Base-by-base conservation (phyloP, 2,329 filamentous ascomycete genomes). In the Aspergillus puulaauensis region DNA sequence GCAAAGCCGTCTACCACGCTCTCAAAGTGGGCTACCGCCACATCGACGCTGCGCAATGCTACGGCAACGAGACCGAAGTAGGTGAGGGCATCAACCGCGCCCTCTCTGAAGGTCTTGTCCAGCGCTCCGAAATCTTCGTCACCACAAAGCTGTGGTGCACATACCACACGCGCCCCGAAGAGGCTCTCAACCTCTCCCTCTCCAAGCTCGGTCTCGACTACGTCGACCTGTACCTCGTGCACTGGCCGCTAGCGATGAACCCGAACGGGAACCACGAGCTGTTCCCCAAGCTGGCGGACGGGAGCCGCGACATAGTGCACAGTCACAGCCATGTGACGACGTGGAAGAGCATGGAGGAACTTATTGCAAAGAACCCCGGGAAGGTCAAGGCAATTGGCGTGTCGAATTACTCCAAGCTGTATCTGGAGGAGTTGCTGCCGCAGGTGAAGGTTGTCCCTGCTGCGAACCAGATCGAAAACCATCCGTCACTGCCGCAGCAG, bases 101-200 rank as follows among this genome's bases (percentile, higher is more conserved):
- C 31, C 86, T 93, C 68, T 80, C 79, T 24, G 78, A 85, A 5
- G 90, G 90, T 23, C 80, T 84, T 60, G 79, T 90, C 66, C 89
- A 88, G 82, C 84, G 91, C 60, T 84, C 89, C 72, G 90, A 96
- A 57, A 77, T 96, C 61, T 96, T 95, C 77, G 85, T 96, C 58
- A 90, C 90, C 54, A 91, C 87, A 68, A 96, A 96, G 82, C 83
- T 93, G 39, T 96, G 91, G 90, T 88, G 86, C 69, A 91, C 89
- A 51, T 93, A 90, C 78, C 87, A 89, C 74, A 85, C 84, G 31
- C 82, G 87, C 6, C 86, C 86, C 6, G 86, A 89, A 75, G 78
- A 88, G 67, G 86, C 83, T 37, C 81, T 95, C 37, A 85, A 91
- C 63, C 86, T 88, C 81, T 90, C 87, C 68, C 79, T 95, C 71